Evolutionary conservation across 2,329 filamentous ascomycete species (phyloP), one percentile per base, ranked within the genome.

Genomic region (Fusarium neocosmosporiellum): DNA sequence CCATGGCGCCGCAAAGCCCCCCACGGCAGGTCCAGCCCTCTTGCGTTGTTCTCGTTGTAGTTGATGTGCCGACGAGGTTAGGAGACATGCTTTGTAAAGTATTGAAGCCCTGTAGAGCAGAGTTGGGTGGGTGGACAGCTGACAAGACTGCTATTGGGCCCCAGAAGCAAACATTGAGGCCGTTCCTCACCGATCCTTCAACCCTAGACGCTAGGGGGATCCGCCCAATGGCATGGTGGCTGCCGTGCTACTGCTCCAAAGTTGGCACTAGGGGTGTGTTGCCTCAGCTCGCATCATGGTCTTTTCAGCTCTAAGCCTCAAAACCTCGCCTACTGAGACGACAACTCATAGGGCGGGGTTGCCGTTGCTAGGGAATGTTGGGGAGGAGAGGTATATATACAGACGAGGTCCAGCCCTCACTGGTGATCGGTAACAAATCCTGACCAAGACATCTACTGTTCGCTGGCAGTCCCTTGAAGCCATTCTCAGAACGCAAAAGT

Each of bases 271-370:
- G 37, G 34, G 27, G 33, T 55, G 36, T 57, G 36, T 14, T 37
- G 36, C 50, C n/a, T 57, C 60, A 63, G 60, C 60, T 63, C 37
- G 48, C 46, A 57, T 20, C 34, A 31, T 34, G 18, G 43, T 9
- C 48, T 43, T 57, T 43, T 24, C 53, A 57, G 60, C 60, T 57
- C 24, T n/a, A 43, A 57, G 60, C 60, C 50, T 41, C 48, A 39
- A 50, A n/a, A 50, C 46, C 9, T 46, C 24, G 46, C 34, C 34
- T 54, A 24, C 33, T 46, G 22, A n/a, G 41, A n/a, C n/a, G 36
- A 43, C 27, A 18, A 36, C 27, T 33, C 46, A 36, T n/a, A 34
- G n/a, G 46, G 46, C n/a, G 46, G 46, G 48, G 59, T 46, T 31
- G 2, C n/a, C 36, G 24, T 22, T 20, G 39, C 16, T n/a, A 55